Evolutionary conservation across 2,329 filamentous ascomycete genomes (phyloP), one percentile per base, ranked within the genome.

Genomic region (Monilinia aucupariae): DNA sequence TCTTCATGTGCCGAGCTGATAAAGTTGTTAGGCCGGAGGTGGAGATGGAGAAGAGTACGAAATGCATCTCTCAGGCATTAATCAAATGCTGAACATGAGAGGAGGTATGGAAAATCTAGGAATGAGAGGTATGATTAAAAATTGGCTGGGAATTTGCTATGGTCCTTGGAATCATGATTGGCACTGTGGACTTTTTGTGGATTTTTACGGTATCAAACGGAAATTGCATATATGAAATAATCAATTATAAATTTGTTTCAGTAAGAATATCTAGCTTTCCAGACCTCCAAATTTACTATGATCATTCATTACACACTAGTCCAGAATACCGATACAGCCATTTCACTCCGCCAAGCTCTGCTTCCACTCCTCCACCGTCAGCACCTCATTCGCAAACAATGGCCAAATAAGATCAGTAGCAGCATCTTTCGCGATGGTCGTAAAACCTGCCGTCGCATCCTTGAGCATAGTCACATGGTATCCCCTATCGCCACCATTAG

Each of bases 391-490:
- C 5, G 69, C 69, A 58, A 73, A 71, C 8, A 71, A 43, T 12
- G 69, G 70, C 71, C 71, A 72, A 47, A 71, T 68, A 32, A 71
- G 62, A n/a, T 70, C 65, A 10, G 68, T 69, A 25, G 69, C 70
- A 13, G 68, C 71, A 41, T 70, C 52, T 48, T 66, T 69, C 39
- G 64, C 62, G 56, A 66, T 66, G 25, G 62, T 67, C 20, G 53
- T 64, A 59, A 69, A 72, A 7, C 69, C 70, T 7, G 71, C 71
- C 1, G 71, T 71, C 10, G 67, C 64, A 67, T 73, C 70, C 50
- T 68, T 69, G 43, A 72, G 56, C 64, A 72, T 62, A 0, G 69
- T 72, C 17, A 69, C 62, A 62, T 70, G 60, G 48, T 70, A 72
- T 56, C 71, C 70, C 20, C 69, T 71, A n/a, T n/a, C 17, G 13